A percentile compares a stretch with the other conserved stretches of the same genome.
phyloP scores from a whole-genome alignment of 331 rosid species.

The Spiraea crenata region DNA sequence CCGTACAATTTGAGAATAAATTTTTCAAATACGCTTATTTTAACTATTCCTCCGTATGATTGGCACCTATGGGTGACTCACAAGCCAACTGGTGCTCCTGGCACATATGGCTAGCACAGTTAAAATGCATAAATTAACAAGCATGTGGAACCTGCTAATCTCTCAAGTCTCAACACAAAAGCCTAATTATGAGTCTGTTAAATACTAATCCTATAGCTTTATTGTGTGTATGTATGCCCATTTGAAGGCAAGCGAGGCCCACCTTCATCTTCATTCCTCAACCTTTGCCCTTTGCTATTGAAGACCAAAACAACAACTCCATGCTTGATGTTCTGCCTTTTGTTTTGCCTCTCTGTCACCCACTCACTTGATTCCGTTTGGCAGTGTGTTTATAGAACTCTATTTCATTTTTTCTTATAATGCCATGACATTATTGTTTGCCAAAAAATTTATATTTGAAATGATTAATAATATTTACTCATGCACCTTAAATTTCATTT shows the following conservation, averaged over 20 bases:
- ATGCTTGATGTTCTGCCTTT: not conserved
- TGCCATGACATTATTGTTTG: not conserved
- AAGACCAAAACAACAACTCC: not conserved
- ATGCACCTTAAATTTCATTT: not conserved
- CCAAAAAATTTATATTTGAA: not conserved
- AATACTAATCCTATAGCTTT: constrained; percentile 23
- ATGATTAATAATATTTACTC: not conserved
- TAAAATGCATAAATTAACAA: constrained; percentile 8
- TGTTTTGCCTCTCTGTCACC: constrained; percentile 11
- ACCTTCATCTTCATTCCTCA: constrained; percentile 11
- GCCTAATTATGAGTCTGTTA: constrained; percentile 29
- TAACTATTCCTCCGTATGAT: not conserved
- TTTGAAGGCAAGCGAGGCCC: constrained; percentile 27
- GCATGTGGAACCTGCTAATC: constrained; percentile 5
- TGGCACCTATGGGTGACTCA: constrained; percentile 23
- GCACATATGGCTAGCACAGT: not conserved
- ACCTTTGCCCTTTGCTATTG: not conserved
- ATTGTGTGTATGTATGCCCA: constrained; percentile 11
- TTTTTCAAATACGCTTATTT: no score
- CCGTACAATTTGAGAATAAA: no score
- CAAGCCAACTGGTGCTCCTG: constrained; percentile 29
- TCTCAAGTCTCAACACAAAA: constrained; percentile 18
- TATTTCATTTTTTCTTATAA: not conserved
- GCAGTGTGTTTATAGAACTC: not conserved
- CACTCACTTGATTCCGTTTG: not conserved